Percentiles rank a stretch among this genome's conserved stretches.
Conservation (phyloP, 345 rosid species). For the Mallotus nudiflorus region DNA sequence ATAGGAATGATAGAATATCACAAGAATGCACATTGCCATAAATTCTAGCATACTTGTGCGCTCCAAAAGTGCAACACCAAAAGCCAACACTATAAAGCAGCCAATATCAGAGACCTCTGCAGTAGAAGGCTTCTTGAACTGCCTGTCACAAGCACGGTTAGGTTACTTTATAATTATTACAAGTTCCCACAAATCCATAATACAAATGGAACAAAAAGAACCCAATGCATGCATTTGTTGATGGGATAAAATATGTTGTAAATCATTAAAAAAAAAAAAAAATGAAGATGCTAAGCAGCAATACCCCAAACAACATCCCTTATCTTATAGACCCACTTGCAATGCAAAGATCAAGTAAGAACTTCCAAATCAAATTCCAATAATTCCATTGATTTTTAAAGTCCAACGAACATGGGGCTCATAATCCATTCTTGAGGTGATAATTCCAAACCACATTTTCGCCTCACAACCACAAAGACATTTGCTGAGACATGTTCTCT, state of each 20-base stretch:
- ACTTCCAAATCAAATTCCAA: no score
- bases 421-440: neutral
- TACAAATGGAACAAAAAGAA: neutral
- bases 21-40: constrained; percentile 13
- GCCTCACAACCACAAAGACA: neutral
- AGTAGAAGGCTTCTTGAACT: constrained; percentile 80
- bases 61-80: constrained; percentile 61
- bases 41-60: constrained; percentile 60
- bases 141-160: constrained; percentile 70
- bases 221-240: neutral
- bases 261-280: neutral
- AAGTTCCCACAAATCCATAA: neutral
- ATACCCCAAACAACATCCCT: no score
- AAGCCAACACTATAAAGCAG: constrained; percentile 68
- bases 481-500: neutral
- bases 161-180: constrained; percentile 41
- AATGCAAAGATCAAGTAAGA: no score
- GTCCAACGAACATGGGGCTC: neutral
- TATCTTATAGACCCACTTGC: neutral
- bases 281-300: no score
- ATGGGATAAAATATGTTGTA: neutral
- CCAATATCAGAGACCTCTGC: constrained; percentile 89
- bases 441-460: neutral
- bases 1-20: neutral
- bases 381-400: no score